Evolutionary conservation across 495 filamentous ascomycete genomes (phyloP).

Genomic region (Chaetomium tenue): DNA sequence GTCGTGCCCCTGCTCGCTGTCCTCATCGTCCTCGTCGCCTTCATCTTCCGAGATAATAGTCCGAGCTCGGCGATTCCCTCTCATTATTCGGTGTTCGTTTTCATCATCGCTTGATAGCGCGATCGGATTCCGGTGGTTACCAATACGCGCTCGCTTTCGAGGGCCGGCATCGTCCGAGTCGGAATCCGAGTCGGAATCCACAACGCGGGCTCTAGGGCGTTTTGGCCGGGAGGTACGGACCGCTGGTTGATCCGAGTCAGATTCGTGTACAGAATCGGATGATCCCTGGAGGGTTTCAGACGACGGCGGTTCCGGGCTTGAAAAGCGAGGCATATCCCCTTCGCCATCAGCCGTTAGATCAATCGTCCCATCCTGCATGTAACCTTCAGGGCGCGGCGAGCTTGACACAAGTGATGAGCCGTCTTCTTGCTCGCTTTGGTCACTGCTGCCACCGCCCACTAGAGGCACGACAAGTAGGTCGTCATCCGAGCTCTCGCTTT

Average conservation of each 20-base stretch:
- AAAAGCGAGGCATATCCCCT: conserved; percentile 23
- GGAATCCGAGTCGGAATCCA: conserved; percentile 25
- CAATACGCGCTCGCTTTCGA: conserved; percentile 18
- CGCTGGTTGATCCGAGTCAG: not conserved
- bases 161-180: conserved; percentile 17
- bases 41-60: conserved; percentile 16
- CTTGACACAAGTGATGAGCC: not conserved
- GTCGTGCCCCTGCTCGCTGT: conserved; percentile 4
- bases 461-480: conserved; percentile 27
- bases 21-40: conserved; percentile 15
- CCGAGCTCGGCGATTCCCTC: conserved; percentile 2
- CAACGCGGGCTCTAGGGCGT: conserved; percentile 13
- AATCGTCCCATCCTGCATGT: not conserved
- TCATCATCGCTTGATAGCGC: conserved; percentile 23
- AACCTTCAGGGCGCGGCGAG: not conserved
- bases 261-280: conserved; percentile 7
- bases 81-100: conserved; percentile 9
- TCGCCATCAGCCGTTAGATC: conserved; percentile 14
- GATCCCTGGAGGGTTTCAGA: conserved; percentile 20
- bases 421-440: conserved; percentile 1
- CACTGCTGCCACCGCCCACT: conserved; percentile 11
- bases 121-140: not conserved
- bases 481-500: conserved; percentile 16
- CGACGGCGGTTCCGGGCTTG: conserved; percentile 29
- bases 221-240: conserved; percentile 1